These are phyloP conservation scores for Allium fistulosum DNA, from an alignment of 106 monocot species.

Conservation along the genomic window DNA sequence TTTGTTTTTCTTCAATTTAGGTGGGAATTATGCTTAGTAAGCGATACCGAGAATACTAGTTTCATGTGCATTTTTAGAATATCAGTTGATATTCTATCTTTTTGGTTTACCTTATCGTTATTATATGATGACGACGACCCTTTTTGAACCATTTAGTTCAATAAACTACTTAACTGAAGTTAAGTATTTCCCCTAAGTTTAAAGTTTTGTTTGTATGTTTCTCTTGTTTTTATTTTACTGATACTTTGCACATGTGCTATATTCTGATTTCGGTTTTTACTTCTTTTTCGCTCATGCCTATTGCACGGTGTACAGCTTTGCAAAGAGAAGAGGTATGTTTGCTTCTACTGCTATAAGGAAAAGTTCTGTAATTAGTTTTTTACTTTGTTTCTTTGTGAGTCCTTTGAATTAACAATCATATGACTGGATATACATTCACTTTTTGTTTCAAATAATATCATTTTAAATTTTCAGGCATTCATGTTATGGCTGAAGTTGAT, in stretches of 20 bases:
- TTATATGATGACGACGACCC: neutral
- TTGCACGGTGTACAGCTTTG: constrained; percentile 58
- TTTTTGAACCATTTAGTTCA: neutral
- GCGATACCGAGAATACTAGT: neutral
- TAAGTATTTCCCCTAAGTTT: too few species aligned
- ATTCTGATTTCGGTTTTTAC: constrained; percentile 10
- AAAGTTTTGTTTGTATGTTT: neutral
- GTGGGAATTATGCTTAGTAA: too few species aligned
- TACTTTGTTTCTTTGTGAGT: too few species aligned
- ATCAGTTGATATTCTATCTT: neutral
- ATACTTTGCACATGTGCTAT: constrained; percentile 2
- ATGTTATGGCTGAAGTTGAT: constrained; percentile 95
- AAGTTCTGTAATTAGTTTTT: too few species aligned
- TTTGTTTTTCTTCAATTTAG: too few species aligned
- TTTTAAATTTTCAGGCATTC: constrained; percentile 50
- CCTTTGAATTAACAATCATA: too few species aligned
- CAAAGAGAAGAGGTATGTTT: constrained; percentile 77
- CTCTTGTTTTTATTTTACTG: constrained; percentile 7
- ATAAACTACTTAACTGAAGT: neutral
- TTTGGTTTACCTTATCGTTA: too few species aligned
- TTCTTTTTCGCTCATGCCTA: constrained; percentile 10
- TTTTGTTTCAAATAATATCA: too few species aligned
- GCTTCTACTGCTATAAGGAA: neutral
- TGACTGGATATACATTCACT: constrained; percentile 7
- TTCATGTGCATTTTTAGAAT: neutral